Evolutionary conservation across 2,329 filamentous ascomycete species (phyloP).

Genomic region (Cladosporium sp.): DNA sequence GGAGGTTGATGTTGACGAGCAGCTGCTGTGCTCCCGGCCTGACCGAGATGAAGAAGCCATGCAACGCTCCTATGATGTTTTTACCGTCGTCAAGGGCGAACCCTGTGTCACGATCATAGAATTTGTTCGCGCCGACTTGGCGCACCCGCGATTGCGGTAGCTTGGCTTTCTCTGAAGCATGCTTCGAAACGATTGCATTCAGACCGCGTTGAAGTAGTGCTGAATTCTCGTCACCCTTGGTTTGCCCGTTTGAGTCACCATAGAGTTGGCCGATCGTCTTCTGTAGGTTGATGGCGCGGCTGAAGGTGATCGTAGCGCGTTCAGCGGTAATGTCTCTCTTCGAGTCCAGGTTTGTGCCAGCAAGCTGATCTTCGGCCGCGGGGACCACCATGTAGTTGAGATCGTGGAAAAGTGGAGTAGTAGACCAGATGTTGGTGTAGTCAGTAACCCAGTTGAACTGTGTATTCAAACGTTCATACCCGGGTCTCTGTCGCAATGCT

Average conservation of each 20-base stretch:
- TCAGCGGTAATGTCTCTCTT: not conserved
- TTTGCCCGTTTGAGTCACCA: not conserved
- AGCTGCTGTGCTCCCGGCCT: constrained; percentile 14
- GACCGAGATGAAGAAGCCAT: constrained; percentile 19
- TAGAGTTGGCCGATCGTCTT: not conserved
- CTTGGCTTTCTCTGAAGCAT: not conserved
- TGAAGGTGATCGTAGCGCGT: not conserved
- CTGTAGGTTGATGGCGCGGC: not conserved
- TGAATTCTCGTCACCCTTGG: not conserved
- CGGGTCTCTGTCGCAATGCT: not conserved
- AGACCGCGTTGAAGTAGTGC: constrained; percentile 13
- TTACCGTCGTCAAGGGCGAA: not conserved
- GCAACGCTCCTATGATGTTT: not conserved
- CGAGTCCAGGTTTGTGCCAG: not conserved
- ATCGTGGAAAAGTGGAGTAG: not conserved
- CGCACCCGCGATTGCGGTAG: not conserved
- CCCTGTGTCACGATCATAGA: not conserved
- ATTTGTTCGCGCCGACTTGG: not conserved
- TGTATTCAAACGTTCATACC: not conserved
- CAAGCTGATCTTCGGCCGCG: too few species aligned
- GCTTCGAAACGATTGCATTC: constrained; percentile 14
- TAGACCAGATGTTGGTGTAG: constrained; percentile 18
- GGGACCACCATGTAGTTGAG: not conserved
- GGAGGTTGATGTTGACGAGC: constrained; percentile 22
- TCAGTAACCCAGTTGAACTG: constrained; percentile 13